Percentiles rank a stretch among this genome's conserved stretches.
These are phyloP conservation scores for Strobilomyces echinocephalus DNA, from an alignment of 768 basidiomycete genomes.

Conservation along the genomic window DNA sequence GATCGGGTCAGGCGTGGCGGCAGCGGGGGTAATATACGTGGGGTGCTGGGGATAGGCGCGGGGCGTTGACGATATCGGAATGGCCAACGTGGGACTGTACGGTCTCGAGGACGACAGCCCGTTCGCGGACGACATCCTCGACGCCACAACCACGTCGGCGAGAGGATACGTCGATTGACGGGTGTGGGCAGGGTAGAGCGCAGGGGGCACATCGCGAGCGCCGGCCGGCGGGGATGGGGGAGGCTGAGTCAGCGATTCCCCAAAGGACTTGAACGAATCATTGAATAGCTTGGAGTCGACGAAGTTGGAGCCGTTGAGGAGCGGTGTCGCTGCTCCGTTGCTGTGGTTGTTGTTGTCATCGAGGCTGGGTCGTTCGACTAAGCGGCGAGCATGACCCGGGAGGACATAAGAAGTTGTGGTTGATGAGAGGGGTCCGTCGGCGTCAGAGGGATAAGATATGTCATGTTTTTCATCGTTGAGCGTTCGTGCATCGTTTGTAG, in stretches of 20 bases:
- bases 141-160: slow-evolving; percentile 30
- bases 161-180: slow-evolving; percentile 45
- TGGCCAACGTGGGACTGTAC: slow-evolving; percentile 38
- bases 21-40: slow-evolving; percentile 61
- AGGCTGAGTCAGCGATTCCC: slow-evolving; percentile 22
- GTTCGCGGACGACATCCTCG: slow-evolving; percentile 44
- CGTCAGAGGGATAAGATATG: slow-evolving; percentile 11
- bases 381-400: slow-evolving; percentile 42
- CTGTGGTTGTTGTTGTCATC: slow-evolving; percentile 35
- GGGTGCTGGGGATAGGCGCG: slow-evolving; percentile 71
- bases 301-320: slow-evolving; percentile 24
- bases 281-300: slow-evolving; percentile 26
- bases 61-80: slow-evolving; percentile 60
- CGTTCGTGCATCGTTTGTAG: slow-evolving; percentile 20
- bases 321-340: slow-evolving; percentile 16
- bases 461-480: slow-evolving; percentile 23
- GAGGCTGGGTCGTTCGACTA: slow-evolving; percentile 49
- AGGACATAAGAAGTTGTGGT: slow-evolving; percentile 42
- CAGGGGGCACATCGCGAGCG: slow-evolving; percentile 25
- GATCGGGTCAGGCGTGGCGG: slow-evolving; percentile 48
- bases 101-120: slow-evolving; percentile 55
- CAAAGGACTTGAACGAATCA: slow-evolving; percentile 31
- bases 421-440: slow-evolving; percentile 21
- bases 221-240: slow-evolving; percentile 20
- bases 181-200: slow-evolving; percentile 38